Percentiles rank a stretch among this genome's conserved stretches.
Evolutionary conservation across 192 early-diverging fungal genomes (phyloP).

Genomic region (Podila horticola): DNA sequence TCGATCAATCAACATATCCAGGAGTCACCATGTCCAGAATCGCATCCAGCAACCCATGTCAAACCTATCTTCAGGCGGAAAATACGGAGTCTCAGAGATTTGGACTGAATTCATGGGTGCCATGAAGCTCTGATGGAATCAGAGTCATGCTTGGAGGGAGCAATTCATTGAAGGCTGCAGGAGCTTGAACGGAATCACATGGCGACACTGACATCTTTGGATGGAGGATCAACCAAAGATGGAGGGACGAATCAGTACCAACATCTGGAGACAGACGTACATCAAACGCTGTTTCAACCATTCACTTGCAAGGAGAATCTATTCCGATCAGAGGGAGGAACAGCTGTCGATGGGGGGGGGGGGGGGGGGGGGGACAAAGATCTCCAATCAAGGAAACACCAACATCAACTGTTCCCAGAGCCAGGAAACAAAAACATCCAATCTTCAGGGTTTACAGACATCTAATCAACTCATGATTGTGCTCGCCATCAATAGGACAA

Average conservation of each 20-base stretch:
- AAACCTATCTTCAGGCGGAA: too few species aligned
- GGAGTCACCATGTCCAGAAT: not conserved
- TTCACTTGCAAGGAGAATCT: not conserved
- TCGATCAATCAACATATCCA: slow-evolving; percentile 32
- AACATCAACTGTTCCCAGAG: too few species aligned
- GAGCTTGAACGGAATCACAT: not conserved
- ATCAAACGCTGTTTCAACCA: not conserved
- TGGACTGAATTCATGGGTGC: not conserved
- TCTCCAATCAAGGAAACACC: not conserved
- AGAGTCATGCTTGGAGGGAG: not conserved
- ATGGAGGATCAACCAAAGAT: not conserved
- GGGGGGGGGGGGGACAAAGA: too few species aligned
- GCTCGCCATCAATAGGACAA: slow-evolving; percentile 30
- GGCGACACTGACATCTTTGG: not conserved
- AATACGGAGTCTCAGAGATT: too few species aligned
- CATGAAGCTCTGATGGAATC: not conserved
- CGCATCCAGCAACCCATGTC: too few species aligned
- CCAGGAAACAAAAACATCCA: not conserved
- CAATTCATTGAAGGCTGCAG: not conserved
- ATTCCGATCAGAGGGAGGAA: not conserved
- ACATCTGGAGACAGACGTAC: not conserved
- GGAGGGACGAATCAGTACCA: not conserved
- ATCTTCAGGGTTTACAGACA: slow-evolving; percentile 1
- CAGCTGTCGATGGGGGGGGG: not conserved
- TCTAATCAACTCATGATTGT: not conserved